Evolutionary conservation across 495 filamentous ascomycete genomes (phyloP).

Genomic region (Massariosphaeria phaeospora): DNA sequence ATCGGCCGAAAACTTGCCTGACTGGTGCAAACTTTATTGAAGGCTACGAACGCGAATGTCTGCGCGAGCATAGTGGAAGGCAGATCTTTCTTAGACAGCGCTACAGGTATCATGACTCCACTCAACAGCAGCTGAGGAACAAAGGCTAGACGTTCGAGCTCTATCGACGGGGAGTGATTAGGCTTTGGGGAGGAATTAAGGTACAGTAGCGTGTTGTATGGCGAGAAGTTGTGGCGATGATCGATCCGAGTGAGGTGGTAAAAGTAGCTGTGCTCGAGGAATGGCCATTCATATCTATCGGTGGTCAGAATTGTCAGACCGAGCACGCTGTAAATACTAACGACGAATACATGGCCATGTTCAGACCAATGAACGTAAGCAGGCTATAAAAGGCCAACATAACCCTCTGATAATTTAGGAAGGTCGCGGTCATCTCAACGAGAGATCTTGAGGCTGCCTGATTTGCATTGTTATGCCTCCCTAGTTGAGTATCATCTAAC

Average conservation of each 20-base stretch:
- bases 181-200: constrained; percentile 59
- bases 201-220: constrained; percentile 89
- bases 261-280: constrained; percentile 82
- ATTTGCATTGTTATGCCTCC: neutral
- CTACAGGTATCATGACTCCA: constrained; percentile 68
- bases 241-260: constrained; percentile 92
- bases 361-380: constrained; percentile 64
- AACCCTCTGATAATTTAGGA: constrained; percentile 60
- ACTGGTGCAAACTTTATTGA: constrained; percentile 97
- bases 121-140: constrained; percentile 78
- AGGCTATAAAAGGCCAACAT: constrained; percentile 61
- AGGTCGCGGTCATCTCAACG: constrained; percentile 38
- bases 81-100: constrained; percentile 76
- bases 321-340: constrained; percentile 41
- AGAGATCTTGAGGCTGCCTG: neutral
- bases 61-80: constrained; percentile 93
- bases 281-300: constrained; percentile 61
- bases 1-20: constrained; percentile 56
- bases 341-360: constrained; percentile 68
- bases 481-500: constrained; percentile 57
- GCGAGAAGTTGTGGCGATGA: constrained; percentile 96
- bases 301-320: too few relatives aligned
- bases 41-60: constrained; percentile 93
- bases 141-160: constrained; percentile 78
- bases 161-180: constrained; percentile 31